Evolutionary conservation across 148 eudicot genomes (phyloP), one percentile per base, ranked within the genome.

Genomic region (Cornus florida): DNA sequence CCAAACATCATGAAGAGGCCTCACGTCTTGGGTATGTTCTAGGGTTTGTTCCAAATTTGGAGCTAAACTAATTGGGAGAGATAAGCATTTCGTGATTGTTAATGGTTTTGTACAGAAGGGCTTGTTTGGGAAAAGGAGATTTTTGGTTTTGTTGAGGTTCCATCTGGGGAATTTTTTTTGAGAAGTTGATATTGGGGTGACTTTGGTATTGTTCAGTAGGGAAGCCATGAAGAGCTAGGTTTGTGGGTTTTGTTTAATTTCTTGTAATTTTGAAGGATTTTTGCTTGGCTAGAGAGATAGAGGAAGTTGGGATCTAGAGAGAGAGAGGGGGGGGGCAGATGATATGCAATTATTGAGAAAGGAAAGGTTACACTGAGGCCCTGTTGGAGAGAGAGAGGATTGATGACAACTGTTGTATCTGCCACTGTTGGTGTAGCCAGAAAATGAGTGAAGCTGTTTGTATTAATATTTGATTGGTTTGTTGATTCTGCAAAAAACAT

Each of bases 1-100:
- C 97, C 98, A 94, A 46, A 86, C 43, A 22, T 94, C 82, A 62
- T 81, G 57, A 10, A 92, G 77, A 14, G 78, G 86, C 78, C 87
- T 83, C 0, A 84, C 70, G 41, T 86, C 94, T 60, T 86, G 86
- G 28, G 46, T 56, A 19, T 35, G 28, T 28, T 56, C 67, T 41
- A 24, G n/a, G 50, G 39, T 70, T 57, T 75, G 62, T 75, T 75
- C 70, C 24, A 31, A 22, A 9, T 39, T 22, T 57, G 78, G 74
- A 69, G 43, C 19, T 75, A 75, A 24, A 69, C 48, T 75, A 5
- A 28, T 28, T 28, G 79, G 4, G 67, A 78, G 28, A 24, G 28
- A 69, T 31, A 62, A 67, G 48, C 78, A 80, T 69, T 32, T 75
- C 24, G 46, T 22, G 9, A n/a, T 2, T 22, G 17, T 35, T 70